A percentile compares a stretch with the other conserved stretches of the same genome.
Conservation (phyloP, 176 grass and related monocot genomes). For the Triticum turgidum region DNA sequence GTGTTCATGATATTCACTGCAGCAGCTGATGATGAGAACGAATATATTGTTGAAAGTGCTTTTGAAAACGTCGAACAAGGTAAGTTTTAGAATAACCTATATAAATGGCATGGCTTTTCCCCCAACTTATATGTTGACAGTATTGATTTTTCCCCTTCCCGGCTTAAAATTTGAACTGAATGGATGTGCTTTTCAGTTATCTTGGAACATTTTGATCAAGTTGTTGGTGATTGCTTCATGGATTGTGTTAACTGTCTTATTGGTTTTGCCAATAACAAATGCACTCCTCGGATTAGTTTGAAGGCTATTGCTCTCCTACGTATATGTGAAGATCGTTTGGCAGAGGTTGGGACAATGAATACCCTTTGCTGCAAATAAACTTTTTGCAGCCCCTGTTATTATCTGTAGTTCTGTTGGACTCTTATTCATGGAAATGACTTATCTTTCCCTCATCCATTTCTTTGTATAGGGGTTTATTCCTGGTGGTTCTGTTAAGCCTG, state of each 20-base stretch:
- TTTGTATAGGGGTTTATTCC: conserved; percentile 84
- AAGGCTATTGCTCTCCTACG: conserved; percentile 99
- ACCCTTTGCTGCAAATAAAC: background rate
- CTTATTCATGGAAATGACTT: conserved; percentile 29
- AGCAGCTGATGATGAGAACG: conserved; percentile 84
- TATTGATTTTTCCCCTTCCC: conserved; percentile 17
- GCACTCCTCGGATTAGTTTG: conserved; percentile 88
- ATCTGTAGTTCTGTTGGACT: background rate
- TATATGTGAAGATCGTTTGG: conserved; percentile 99
- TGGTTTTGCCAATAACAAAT: conserved; percentile 98
- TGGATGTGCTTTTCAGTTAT: conserved; percentile 62
- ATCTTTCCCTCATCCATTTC: conserved; percentile 15
- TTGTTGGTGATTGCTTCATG: conserved; percentile 99
- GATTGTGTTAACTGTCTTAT: conserved; percentile 99
- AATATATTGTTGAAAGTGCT: conserved; percentile 95
- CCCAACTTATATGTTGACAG: conserved; percentile 3
- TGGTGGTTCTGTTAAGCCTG: conserved; percentile 84
- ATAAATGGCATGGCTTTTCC: conserved; percentile 9
- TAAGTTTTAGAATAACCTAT: conserved; percentile 30
- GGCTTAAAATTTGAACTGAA: conserved; percentile 25
- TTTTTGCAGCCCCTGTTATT: background rate
- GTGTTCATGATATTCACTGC: conserved; percentile 99
- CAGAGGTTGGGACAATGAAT: conserved; percentile 69
- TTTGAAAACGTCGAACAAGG: conserved; percentile 99
- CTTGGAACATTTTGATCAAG: conserved; percentile 99